Evolutionary conservation across 1,284 basidiomycete genomes (phyloP), one percentile per base, ranked within the genome.

Genomic region (Cryptococcus sp.): DNA sequence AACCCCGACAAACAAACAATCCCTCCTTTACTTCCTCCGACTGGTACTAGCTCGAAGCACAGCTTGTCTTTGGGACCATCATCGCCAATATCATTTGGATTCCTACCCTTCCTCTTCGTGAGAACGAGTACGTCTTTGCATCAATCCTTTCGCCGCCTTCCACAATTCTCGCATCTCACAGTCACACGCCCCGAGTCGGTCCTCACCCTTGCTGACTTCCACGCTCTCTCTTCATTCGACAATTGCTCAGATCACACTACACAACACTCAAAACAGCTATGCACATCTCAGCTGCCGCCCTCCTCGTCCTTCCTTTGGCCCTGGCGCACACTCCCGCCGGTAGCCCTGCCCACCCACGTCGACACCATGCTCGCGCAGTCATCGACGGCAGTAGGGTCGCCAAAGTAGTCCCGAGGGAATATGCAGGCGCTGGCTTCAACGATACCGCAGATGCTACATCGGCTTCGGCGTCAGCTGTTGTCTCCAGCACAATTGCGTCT

Each of bases 331-430:
- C 30, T 38, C 57, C 45, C 42, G 22, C 25, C 50, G 19, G 25
- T 45, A 52, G 52, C 25, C 23, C 58, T 42, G 48, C 42, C 22
- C 47, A 56, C 10, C 30, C 57, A 22, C 57, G 63, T 22, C 50
- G 67, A 52, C 67, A 66, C 45, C 67, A 64, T 42, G 62, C 58
- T 23, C 53, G 67, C 51, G 61, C 60, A 3, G 58, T 58, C 30
- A 50, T 61, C 27, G 60, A 61, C 47, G 59, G 56, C 38, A 59
- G 61, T 51, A 51, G 56, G 42, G 19, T 25, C 25, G 22, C 11
- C 30, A 41, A 49, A 8, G 25, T 51, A 30, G 41, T 55, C n/a
- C 45, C 51, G 4, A 30, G 62, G 43, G 50, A 52, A 52, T 41
- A 40, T n/a, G 59, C 56, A 35, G 62, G 62, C 20, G 57, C 27